A percentile compares a stretch with the other conserved stretches of the same genome.
These are phyloP conservation scores for Stagonosporopsis cucurbitacearum DNA, from an alignment of 2,329 filamentous ascomycete genomes.

Conservation along the genomic window DNA sequence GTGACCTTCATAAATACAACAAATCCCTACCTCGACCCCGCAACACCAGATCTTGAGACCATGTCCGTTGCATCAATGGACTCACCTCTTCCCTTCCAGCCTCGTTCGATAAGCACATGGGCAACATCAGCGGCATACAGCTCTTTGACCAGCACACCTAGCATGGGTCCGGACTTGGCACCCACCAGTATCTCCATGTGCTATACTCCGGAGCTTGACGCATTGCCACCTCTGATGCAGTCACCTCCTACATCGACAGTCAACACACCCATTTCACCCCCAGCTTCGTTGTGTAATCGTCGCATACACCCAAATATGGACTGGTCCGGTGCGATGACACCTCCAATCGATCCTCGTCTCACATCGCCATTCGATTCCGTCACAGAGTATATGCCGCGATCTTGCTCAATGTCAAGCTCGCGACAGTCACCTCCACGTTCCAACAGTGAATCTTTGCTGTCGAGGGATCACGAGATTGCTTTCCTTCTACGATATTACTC, in stretches of 20 bases:
- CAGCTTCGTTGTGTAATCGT: conserved; percentile 53
- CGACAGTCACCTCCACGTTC: conserved; percentile 33
- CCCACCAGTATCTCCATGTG: conserved; percentile 50
- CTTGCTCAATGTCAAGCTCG: conserved; percentile 34
- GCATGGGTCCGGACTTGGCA: conserved; percentile 61
- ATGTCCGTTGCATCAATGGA: conserved; percentile 43
- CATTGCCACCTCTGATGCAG: conserved; percentile 38
- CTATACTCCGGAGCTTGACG: conserved; percentile 39
- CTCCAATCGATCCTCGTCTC: conserved; percentile 46
- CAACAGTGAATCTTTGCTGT: conserved; percentile 30
- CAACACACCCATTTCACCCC: conserved; percentile 50
- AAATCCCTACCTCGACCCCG: conserved; percentile 64
- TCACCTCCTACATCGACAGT: conserved; percentile 40
- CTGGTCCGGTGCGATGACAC: conserved; percentile 35
- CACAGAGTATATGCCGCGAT: conserved; percentile 35
- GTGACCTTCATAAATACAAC: conserved; percentile 68
- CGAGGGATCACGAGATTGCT: conserved; percentile 62
- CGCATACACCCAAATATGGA: conserved; percentile 63
- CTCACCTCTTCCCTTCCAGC: conserved; percentile 41
- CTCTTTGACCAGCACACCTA: conserved; percentile 44
- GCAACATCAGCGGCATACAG: conserved; percentile 33
- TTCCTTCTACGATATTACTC: conserved; percentile 67
- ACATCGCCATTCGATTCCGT: conserved; percentile 38
- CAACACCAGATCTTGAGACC: conserved; percentile 44
- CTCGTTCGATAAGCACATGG: conserved; percentile 36